These are phyloP conservation scores for Penicillium sp. DNA, from an alignment of 2,329 filamentous ascomycete species.

Conservation along the genomic window DNA sequence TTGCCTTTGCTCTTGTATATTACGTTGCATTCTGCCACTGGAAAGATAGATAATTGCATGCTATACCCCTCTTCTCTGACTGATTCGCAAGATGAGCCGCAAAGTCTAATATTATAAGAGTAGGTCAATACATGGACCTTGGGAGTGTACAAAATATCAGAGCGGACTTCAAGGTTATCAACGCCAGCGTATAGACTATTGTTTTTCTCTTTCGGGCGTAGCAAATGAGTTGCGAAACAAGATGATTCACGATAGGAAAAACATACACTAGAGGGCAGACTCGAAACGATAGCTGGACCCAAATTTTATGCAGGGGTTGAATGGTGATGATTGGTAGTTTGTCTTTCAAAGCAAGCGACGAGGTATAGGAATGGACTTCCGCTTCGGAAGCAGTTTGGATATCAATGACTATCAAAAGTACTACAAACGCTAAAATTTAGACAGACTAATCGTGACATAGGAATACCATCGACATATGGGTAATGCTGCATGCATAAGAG, in stretches of 20 bases:
- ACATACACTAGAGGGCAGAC: too few species aligned
- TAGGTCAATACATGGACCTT: background rate
- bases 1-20: slow-evolving; percentile 17
- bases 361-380: background rate
- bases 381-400: background rate
- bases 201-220: too few species aligned
- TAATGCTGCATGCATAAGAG: background rate
- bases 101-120: background rate
- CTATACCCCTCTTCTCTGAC: slow-evolving; percentile 27
- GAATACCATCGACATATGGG: background rate
- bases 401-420: slow-evolving; percentile 4
- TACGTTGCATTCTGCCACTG: slow-evolving; percentile 15
- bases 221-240: too few species aligned
- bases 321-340: too few species aligned
- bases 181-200: too few species aligned
- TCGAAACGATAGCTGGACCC: too few species aligned
- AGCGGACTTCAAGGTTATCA: too few species aligned
- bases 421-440: slow-evolving; percentile 3
- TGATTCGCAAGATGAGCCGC: background rate
- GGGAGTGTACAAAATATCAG: too few species aligned
- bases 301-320: too few species aligned
- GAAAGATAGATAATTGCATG: slow-evolving; percentile 26
- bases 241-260: too few species aligned
- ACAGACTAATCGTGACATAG: background rate
- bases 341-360: too few species aligned